phyloP scores from a whole-genome alignment of 2,329 filamentous ascomycete species.

The Rasamsonia emersonii region DNA sequence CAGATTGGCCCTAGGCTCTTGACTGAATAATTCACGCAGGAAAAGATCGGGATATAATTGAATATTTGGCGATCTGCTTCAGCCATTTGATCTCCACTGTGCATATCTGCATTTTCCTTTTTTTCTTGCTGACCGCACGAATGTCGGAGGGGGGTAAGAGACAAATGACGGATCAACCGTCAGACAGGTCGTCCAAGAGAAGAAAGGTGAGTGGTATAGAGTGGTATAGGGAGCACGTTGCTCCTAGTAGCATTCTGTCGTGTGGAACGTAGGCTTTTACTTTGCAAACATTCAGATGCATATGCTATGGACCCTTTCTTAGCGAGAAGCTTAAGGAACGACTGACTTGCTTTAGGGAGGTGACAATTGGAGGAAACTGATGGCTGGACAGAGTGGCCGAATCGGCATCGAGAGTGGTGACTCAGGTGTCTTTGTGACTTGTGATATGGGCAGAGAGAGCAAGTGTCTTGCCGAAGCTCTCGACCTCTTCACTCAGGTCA shows the following conservation, averaged over 20 bases:
- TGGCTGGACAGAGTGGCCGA: slow-evolving; percentile 11
- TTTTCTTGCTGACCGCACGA: too few relatives aligned
- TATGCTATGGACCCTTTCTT: too few relatives aligned
- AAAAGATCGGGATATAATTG: too few relatives aligned
- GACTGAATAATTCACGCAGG: too few relatives aligned
- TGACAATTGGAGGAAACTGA: slow-evolving; percentile 22
- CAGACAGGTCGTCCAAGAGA: slow-evolving; percentile 20
- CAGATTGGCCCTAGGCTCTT: too few relatives aligned
- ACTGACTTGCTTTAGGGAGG: slow-evolving; percentile 15
- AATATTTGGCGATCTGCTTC: too few relatives aligned
- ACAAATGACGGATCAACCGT: slow-evolving; percentile 19
- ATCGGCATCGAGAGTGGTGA: slow-evolving; percentile 41
- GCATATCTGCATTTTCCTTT: too few relatives aligned
- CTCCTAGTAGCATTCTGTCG: background rate
- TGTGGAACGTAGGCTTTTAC: background rate
- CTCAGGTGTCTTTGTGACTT: slow-evolving; percentile 55
- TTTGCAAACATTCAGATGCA: background rate
- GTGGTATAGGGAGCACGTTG: background rate
- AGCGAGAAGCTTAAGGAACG: slow-evolving; percentile 3
- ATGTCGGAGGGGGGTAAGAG: too few relatives aligned
- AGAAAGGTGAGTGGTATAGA: slow-evolving; percentile 20
- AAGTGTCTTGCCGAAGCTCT: slow-evolving; percentile 51
- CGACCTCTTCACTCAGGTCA: slow-evolving; percentile 50
- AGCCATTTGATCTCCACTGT: too few relatives aligned
- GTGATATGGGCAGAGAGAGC: slow-evolving; percentile 52